Base-by-base conservation (phyloP, 2,329 filamentous ascomycete genomes). In the Sporothrix variecibatus region DNA sequence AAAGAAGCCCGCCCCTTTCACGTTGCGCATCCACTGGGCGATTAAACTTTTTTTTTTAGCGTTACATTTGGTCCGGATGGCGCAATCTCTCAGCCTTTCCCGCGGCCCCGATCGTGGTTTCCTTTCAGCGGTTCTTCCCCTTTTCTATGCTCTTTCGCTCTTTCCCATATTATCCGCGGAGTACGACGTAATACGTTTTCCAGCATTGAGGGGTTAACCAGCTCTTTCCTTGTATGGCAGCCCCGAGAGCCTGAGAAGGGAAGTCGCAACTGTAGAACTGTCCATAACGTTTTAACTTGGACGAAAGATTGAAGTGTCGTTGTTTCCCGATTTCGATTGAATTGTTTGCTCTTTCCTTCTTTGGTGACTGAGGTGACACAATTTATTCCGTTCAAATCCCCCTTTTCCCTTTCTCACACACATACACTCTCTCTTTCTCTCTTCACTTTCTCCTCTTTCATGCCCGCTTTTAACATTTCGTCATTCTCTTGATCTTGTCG, bases 81-180 rank as follows among this genome's bases (percentile, higher is more conserved):
- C 70, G 70, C 70, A 72, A 72, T 67, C 28, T 34, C 28, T 49
- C 64, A 67, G 64, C 43, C 64, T 31, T 46, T 20, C 40, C 40
- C 15, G 12, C 28, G 38, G 62, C 38, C 62, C 62, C 64, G 60
- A 65, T 65, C 60, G 60, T 65, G n/a, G 60, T 43, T 60, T 60
- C 28, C 56, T 60, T 15, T 8, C 34, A 20, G 9, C n/a, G 15
- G 56, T 49, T 3, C 43, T 49, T 20, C 4, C 15, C 43, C 34
- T 34, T 34, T 34, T 34, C 34, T 34, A 34, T 34, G 34, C 34
- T 34, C 34, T 34, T 34, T 34, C 34, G 34, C 34, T 34, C 34
- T 34, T 34, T 34, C 34, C 43, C 43, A 49, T 51, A 51, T 34
- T 51, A 51, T 34, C 34, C 34, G 34, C 34, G 4, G 34, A 34